Conservation (phyloP, 352 stramenopile species). For the Phytopythium helicoides region DNA sequence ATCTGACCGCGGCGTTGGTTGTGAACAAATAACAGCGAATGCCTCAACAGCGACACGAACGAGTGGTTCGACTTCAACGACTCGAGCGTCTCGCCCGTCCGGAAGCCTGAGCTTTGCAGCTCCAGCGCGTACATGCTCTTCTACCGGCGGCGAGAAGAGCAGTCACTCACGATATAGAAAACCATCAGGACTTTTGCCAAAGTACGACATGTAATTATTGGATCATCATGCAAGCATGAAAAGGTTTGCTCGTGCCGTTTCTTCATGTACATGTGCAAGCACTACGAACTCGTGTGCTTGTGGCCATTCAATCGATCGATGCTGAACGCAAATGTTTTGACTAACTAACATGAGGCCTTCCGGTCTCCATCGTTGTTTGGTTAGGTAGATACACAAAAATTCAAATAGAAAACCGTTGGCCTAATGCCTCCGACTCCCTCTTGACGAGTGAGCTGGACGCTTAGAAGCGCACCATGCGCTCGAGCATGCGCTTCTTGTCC, state of each 20-base stretch:
- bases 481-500: conserved; percentile 90
- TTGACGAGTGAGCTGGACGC: conserved; percentile 4
- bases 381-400: conserved; percentile 10
- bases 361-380: conserved; percentile 14
- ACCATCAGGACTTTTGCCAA: conserved; percentile 4
- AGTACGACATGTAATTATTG: conserved; percentile 1
- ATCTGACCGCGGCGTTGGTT: background rate
- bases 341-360: conserved; percentile 15
- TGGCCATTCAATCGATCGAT: no score
- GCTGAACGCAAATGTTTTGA: no score
- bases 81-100: conserved; percentile 55
- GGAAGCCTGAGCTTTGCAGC: conserved; percentile 61
- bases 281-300: no score
- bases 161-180: conserved; percentile 51
- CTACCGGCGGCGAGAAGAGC: conserved; percentile 55
- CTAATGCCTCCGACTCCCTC: background rate
- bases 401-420: conserved; percentile 6
- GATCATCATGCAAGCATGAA: no score
- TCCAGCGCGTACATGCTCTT: conserved; percentile 82
- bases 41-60: conserved; percentile 58
- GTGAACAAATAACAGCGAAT: conserved; percentile 36
- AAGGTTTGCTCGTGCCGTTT: no score
- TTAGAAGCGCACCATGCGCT: conserved; percentile 72
- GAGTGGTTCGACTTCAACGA: conserved; percentile 87
- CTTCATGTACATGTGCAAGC: no score